Percentiles rank a stretch among this genome's conserved stretches.
These are phyloP conservation scores for Telfairia occidentalis DNA, from an alignment of 331 rosid species.

Conservation along the genomic window DNA sequence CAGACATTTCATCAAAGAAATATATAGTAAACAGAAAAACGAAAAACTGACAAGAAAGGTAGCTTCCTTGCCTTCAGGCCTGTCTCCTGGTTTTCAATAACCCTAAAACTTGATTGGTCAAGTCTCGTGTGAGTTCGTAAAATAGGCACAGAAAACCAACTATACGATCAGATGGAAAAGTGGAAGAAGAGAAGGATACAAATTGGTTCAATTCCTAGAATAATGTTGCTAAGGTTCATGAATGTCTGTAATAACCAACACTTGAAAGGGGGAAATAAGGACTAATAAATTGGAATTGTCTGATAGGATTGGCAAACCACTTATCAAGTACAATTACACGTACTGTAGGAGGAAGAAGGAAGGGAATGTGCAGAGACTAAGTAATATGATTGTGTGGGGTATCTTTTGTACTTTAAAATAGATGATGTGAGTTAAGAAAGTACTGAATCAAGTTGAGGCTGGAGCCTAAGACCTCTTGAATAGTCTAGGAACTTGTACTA, in stretches of 20 bases:
- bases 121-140: neutral
- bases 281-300: neutral
- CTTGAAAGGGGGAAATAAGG: neutral
- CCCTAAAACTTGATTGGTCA: neutral
- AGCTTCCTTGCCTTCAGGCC: neutral
- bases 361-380: neutral
- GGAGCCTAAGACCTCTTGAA: neutral
- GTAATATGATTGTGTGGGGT: neutral
- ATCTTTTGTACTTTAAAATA: neutral
- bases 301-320: neutral
- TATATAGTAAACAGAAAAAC: too few relatives aligned
- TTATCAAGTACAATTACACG: neutral
- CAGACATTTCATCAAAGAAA: neutral
- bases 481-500: neutral
- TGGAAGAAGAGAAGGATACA: neutral
- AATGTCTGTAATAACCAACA: neutral
- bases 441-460: neutral
- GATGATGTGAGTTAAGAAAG: neutral
- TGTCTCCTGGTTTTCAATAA: too few relatives aligned
- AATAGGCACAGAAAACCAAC: too few relatives aligned
- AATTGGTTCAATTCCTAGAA: neutral
- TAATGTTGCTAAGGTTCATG: neutral
- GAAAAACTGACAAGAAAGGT: neutral
- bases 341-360: neutral
- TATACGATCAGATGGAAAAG: too few relatives aligned